These are phyloP conservation scores for Beta macrorhiza DNA, from an alignment of 179 eudicot genomes.

Conservation along the genomic window DNA sequence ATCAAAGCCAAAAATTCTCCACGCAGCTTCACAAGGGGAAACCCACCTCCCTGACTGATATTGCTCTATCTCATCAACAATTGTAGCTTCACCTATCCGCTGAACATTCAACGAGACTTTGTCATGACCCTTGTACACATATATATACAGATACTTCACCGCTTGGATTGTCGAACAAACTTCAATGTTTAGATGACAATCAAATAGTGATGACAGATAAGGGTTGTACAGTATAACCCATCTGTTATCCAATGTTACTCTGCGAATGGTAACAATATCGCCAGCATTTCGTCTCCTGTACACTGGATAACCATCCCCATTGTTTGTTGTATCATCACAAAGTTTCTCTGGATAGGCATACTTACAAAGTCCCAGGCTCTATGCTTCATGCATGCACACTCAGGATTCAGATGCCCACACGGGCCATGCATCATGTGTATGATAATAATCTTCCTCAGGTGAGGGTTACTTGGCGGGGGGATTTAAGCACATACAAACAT, in stretches of 20 bases:
- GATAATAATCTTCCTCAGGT: not conserved
- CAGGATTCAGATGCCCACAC: conserved; percentile 4
- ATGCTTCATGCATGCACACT: conserved; percentile 16
- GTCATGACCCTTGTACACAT: conserved; percentile 24
- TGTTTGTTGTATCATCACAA: too few species aligned
- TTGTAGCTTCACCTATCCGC: not conserved
- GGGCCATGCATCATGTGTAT: conserved; percentile 37
- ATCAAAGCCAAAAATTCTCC: conserved; percentile 11
- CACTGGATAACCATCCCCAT: too few species aligned
- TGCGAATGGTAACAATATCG: too few species aligned
- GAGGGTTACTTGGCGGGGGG: not conserved
- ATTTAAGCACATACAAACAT: conserved; percentile 8
- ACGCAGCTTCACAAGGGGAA: conserved; percentile 13
- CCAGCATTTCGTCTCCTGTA: too few species aligned
- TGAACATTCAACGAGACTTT: not conserved
- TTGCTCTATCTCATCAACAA: conserved; percentile 12
- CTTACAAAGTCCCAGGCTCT: not conserved
- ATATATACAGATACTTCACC: conserved; percentile 29
- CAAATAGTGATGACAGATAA: too few species aligned
- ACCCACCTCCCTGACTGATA: conserved; percentile 25
- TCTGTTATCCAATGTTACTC: too few species aligned
- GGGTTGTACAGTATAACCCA: too few species aligned
- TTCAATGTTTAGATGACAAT: conserved; percentile 28
- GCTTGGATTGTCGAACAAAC: conserved; percentile 15
- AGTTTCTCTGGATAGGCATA: conserved; percentile 3